Evolutionary conservation across 1,284 basidiomycete species (phyloP).

Genomic region (Calocybe gambosa): DNA sequence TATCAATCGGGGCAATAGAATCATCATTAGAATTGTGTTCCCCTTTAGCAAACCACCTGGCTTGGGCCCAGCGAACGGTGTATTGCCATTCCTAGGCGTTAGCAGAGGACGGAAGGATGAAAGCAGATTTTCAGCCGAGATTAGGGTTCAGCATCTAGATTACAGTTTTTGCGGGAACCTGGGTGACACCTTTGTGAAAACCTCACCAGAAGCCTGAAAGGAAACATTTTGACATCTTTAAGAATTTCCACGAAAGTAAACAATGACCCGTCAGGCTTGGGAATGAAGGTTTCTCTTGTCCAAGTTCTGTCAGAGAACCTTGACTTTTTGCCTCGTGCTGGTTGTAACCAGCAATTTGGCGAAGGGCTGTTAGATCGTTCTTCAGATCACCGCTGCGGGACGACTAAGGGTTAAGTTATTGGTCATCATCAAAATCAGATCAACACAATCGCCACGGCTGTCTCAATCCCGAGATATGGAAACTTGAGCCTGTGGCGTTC

Average conservation of each 20-base stretch:
- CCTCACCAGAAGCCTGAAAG: constrained; percentile 17
- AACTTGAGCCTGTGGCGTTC: constrained; percentile 12
- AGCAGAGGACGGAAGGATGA: constrained; percentile 16
- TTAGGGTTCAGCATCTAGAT: constrained; percentile 24
- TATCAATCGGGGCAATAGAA: constrained; percentile 12
- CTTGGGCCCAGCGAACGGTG: constrained; percentile 20
- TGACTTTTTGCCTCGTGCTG: constrained; percentile 19
- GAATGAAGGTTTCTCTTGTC: constrained; percentile 10
- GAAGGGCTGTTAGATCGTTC: constrained; percentile 14
- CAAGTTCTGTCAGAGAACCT: constrained; percentile 13
- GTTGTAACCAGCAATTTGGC: constrained; percentile 17
- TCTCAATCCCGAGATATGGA: constrained; percentile 6
- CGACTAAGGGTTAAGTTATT: constrained; percentile 11
- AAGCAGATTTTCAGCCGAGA: constrained; percentile 24
- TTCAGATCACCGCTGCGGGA: constrained; percentile 20
- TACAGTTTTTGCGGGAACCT: constrained; percentile 24
- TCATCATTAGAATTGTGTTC: constrained; percentile 14
- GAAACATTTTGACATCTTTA: constrained; percentile 21
- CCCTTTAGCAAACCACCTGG: constrained; percentile 23
- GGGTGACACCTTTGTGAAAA: constrained; percentile 19
- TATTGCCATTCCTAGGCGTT: constrained; percentile 17
- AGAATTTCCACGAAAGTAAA: constrained; percentile 17
- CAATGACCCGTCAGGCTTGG: constrained; percentile 16
- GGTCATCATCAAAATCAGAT: constrained; percentile 11
- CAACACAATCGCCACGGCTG: constrained; percentile 14